Evolutionary conservation across 306 rosid genomes (phyloP), one percentile per base, ranked within the genome.

Genomic region (Trifolium pratense): DNA sequence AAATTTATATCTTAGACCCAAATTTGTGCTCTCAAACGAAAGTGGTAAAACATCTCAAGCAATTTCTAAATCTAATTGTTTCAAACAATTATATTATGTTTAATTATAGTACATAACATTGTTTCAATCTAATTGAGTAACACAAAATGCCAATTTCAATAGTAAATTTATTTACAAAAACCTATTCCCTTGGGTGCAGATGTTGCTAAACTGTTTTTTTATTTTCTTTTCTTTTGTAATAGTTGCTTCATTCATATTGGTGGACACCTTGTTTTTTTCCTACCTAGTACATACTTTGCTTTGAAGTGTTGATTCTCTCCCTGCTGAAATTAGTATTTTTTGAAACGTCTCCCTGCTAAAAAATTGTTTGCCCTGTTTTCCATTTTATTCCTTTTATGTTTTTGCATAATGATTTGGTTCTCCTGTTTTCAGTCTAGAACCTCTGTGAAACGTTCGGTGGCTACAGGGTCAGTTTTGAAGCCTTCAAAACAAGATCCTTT

Each of bases 401-500:
- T 29, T 51, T 45, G 42, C 36, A 58, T 69, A 63, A 48, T 77
- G 23, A 74, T 64, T 71, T 75, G 18, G 29, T 74, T 85, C 18
- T 73, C 62, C 67, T 79, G n/a, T 73, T 84, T 78, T 77, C 90
- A 94, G 99, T 74, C 83, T 53, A 90, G 88, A 80, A 71, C 78
- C 71, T 80, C 88, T 62, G 79, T 84, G 36, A 94, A 91, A 82
- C 91, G 96, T 21, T 70, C 93, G 16, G 81, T 37, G 71, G 73
- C 92, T 70, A 78, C 86, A 73, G 89, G 85, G 23, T 83, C 90
- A n/a, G 83, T 89, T 59, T 68, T 80, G 26, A 94, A 90, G 85
- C 66, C 89, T 12, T 75, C 86, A 16, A 94, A 91, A 79, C 99
- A 90, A 82, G 97, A 94, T 78, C 66, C 78, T 73, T 39, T 70